phyloP scores from a whole-genome alignment of 495 filamentous ascomycete species.

The Penicillium riverlandense region DNA sequence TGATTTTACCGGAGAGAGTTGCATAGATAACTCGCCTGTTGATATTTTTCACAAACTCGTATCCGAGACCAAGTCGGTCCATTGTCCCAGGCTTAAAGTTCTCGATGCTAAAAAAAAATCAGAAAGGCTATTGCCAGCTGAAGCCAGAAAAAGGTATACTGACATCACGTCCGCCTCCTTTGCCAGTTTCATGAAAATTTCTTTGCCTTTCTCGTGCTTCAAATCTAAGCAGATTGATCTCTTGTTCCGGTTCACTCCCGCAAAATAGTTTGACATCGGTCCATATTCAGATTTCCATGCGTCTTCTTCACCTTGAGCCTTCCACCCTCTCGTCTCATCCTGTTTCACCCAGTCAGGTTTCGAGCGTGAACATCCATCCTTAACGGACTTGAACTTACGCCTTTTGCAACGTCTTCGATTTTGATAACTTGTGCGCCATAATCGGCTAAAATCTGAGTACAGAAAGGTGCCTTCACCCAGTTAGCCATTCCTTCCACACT shows the following conservation, averaged over 20 bases:
- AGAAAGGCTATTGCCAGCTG: too few relatives aligned
- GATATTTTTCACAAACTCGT: constrained; percentile 54
- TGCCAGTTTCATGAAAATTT: constrained; percentile 69
- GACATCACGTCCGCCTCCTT: constrained; percentile 66
- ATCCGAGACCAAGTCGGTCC: constrained; percentile 74
- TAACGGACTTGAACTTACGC: too few relatives aligned
- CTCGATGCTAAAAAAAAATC: constrained; percentile 64
- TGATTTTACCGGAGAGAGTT: constrained; percentile 33
- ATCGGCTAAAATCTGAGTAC: constrained; percentile 45
- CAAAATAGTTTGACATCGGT: constrained; percentile 15
- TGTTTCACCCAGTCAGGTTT: constrained; percentile 38
- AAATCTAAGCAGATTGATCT: constrained; percentile 79
- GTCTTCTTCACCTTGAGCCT: constrained; percentile 7
- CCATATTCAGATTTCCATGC: constrained; percentile 12
- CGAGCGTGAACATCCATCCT: constrained; percentile 40
- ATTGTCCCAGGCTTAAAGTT: constrained; percentile 83
- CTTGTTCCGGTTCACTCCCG: constrained; percentile 72
- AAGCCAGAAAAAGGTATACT: too few relatives aligned
- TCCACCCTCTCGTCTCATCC: constrained; percentile 30
- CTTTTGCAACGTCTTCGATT: constrained; percentile 38
- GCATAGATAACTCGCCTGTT: constrained; percentile 49
- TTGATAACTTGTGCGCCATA: constrained; percentile 48
- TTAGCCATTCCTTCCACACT: too few relatives aligned
- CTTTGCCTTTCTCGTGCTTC: constrained; percentile 60
- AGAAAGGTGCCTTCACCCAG: constrained; percentile 48